Base-by-base conservation (phyloP, 306 rosid species). In the Prunus fruticosa region DNA sequence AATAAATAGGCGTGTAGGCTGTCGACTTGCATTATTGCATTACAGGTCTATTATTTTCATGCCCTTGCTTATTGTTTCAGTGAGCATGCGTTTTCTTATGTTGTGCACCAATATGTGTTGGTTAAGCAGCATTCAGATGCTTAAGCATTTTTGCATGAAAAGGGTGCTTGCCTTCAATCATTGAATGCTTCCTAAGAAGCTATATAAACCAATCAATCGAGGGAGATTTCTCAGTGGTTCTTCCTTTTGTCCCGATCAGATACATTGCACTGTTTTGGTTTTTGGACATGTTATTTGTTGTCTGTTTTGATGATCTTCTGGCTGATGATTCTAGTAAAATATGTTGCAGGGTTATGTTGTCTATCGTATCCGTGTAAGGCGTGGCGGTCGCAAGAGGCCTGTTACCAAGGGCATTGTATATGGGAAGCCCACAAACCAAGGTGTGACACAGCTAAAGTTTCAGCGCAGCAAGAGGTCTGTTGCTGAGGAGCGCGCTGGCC, bases 401-500 rank as follows among this genome's bases (percentile, higher is more conserved):
- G 43, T 38, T 38, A 9, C 43, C 43, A 38, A 38, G 43, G 43
- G 43, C 43, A 38, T 38, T 38, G 43, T 38, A 7, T 38, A 38
- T 38, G 71, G 80, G 19, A 76, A 76, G 45, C 75, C 80, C 15
- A 76, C 76, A 49, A 78, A 78, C 43, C 82, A 78, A 23, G 77
- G 82, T 49, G 82, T 78, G 14, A 78, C 82, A 0, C 82, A 78
- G 23, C 76, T 78, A 19, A 78, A 78, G 52, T 78, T 78, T 51
- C 76, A 62, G n/a, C 82, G 71, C 53, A 78, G 82, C 76, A 78
- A 78, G 76, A 41, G 82, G 60, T 78, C 82, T 5, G 64, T 78
- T 62, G 82, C 82, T 3, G 82, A 78, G 72, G 76, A 78, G 74
- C 87, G 97, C n/a, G 97, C 97, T 51, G 97, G 97, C 2, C 64